Evolutionary conservation across 2,329 filamentous ascomycete genomes (phyloP).

Genomic region (Claviceps humidiphila): DNA sequence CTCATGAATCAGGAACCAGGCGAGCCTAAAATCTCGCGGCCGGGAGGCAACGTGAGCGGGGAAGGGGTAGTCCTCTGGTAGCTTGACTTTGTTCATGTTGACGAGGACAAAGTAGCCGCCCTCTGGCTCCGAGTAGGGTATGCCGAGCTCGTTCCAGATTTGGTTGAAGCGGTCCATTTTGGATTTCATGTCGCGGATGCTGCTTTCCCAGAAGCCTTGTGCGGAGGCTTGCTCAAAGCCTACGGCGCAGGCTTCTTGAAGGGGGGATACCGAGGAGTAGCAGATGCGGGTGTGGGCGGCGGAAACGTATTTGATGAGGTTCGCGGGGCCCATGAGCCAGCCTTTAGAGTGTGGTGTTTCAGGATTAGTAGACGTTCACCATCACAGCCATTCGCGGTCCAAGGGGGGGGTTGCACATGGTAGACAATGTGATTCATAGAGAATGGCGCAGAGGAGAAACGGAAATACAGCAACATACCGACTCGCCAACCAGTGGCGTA

Average conservation of each 20-base stretch:
- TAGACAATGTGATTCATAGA: neutral
- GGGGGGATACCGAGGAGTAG: slow-evolving; percentile 82
- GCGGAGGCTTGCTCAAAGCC: slow-evolving; percentile 84
- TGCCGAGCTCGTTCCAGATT: slow-evolving; percentile 59
- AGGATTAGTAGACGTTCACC: too few relatives aligned
- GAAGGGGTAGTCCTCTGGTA: slow-evolving; percentile 78
- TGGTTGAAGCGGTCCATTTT: slow-evolving; percentile 83
- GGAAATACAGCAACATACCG: slow-evolving; percentile 22
- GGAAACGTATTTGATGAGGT: slow-evolving; percentile 81
- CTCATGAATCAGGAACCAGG: slow-evolving; percentile 95
- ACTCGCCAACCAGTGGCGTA: slow-evolving; percentile 97
- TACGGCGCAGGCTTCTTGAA: slow-evolving; percentile 88
- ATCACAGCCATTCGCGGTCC: too few relatives aligned
- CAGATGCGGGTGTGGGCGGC: slow-evolving; percentile 94
- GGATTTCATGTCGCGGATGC: slow-evolving; percentile 72
- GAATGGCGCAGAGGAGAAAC: neutral
- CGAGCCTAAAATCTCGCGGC: slow-evolving; percentile 84
- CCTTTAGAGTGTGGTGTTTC: slow-evolving; percentile 26
- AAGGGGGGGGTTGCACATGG: too few relatives aligned
- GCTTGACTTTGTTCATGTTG: slow-evolving; percentile 76
- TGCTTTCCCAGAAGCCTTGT: slow-evolving; percentile 75
- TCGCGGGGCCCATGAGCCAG: slow-evolving; percentile 80
- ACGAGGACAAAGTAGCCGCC: slow-evolving; percentile 96
- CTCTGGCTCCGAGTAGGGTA: slow-evolving; percentile 83
- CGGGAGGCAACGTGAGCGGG: slow-evolving; percentile 75